phyloP scores from a whole-genome alignment of 768 basidiomycete genomes.

The Arthromyces matolae region DNA sequence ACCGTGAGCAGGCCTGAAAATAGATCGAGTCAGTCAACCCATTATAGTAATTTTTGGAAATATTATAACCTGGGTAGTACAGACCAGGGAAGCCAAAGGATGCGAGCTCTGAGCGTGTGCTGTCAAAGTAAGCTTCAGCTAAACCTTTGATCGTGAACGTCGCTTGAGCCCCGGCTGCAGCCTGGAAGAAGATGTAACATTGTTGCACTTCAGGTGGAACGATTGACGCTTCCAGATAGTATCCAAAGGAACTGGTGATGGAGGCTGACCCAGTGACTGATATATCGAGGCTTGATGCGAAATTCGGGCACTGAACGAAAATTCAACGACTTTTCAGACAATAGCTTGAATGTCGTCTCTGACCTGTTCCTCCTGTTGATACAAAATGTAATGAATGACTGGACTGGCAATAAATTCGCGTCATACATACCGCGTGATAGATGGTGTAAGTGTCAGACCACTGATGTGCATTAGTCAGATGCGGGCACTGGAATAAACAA shows the following conservation, averaged over 20 bases:
- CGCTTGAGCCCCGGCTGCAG: neutral
- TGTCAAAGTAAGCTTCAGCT: neutral
- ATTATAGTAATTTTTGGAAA: neutral
- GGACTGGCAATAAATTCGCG: neutral
- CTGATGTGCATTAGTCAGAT: neutral
- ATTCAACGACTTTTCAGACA: neutral
- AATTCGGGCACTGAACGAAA: neutral
- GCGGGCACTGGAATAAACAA: too few species aligned
- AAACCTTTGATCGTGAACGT: neutral
- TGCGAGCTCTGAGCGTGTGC: neutral
- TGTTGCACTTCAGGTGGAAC: neutral
- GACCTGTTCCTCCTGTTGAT: neutral
- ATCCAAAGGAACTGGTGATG: neutral
- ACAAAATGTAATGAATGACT: neutral
- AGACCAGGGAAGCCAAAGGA: constrained; percentile 2
- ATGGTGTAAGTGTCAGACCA: constrained; percentile 1
- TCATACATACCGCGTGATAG: constrained; percentile 1
- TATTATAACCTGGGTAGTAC: constrained; percentile 1
- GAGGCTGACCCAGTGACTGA: neutral
- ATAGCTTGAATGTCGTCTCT: too few species aligned
- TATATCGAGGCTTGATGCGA: neutral
- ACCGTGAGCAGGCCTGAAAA: constrained; percentile 1
- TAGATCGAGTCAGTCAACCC: neutral
- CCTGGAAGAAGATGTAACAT: neutral
- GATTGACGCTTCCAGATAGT: neutral